Conservation (phyloP, 306 rosid genomes). For the Medicago lupulina region DNA sequence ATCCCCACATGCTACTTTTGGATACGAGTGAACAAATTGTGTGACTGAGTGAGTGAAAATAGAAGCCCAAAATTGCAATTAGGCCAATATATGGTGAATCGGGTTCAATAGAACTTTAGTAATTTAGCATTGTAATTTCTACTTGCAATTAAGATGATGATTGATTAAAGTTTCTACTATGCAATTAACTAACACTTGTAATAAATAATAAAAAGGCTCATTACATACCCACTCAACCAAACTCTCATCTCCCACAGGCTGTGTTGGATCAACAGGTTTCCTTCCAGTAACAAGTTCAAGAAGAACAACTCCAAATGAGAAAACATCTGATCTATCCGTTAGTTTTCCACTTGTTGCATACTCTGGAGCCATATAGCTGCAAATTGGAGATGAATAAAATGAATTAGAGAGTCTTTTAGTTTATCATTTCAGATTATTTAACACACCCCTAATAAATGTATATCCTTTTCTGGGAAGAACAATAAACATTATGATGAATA, state of each 20-base stretch:
- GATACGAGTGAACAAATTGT: background rate
- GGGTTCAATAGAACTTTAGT: background rate
- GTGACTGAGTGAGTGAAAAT: background rate
- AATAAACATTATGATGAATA: too few relatives aligned
- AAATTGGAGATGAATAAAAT: slow-evolving; percentile 28
- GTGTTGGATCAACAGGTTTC: slow-evolving; percentile 82
- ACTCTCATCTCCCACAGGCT: slow-evolving; percentile 94
- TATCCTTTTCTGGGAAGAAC: too few relatives aligned
- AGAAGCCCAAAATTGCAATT: background rate
- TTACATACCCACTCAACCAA: slow-evolving; percentile 95
- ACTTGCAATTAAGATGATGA: background rate
- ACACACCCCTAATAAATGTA: too few relatives aligned
- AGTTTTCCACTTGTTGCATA: slow-evolving; percentile 94
- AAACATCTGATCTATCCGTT: slow-evolving; percentile 95
- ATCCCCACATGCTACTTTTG: background rate
- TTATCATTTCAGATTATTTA: background rate
- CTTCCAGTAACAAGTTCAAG: slow-evolving; percentile 90
- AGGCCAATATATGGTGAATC: background rate
- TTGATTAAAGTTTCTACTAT: background rate
- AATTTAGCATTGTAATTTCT: background rate
- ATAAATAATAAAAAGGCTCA: slow-evolving; percentile 32
- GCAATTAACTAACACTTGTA: background rate
- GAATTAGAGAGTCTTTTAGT: slow-evolving; percentile 7
- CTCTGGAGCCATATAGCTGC: slow-evolving; percentile 97
- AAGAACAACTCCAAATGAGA: slow-evolving; percentile 94